These are phyloP conservation scores for Glycine tomentella DNA, from an alignment of 306 rosid genomes.

Conservation along the genomic window DNA sequence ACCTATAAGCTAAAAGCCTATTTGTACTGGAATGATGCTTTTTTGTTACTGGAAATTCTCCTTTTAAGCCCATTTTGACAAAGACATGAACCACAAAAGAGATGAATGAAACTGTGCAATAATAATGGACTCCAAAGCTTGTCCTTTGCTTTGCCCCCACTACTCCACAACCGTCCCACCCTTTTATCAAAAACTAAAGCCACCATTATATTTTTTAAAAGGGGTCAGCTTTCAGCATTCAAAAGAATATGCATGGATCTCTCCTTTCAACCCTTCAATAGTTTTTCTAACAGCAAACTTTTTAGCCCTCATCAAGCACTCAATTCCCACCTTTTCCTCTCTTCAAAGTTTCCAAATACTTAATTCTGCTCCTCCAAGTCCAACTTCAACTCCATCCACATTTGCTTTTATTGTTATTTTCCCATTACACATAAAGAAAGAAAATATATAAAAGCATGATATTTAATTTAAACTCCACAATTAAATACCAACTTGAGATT, in stretches of 20 bases:
- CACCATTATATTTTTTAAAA: constrained; percentile 55
- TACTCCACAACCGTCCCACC: constrained; percentile 50
- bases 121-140: constrained; percentile 73
- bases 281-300: constrained; percentile 58
- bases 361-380: constrained; percentile 49
- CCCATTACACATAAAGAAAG: neutral
- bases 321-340: constrained; percentile 63
- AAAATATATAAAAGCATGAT: neutral
- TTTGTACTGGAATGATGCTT: constrained; percentile 53
- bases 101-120: constrained; percentile 53
- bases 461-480: constrained; percentile 24
- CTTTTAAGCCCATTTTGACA: constrained; percentile 59
- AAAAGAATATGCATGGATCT: constrained; percentile 82
- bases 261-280: constrained; percentile 45
- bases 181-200: constrained; percentile 60
- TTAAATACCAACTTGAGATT: neutral
- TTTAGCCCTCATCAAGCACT: constrained; percentile 63
- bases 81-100: constrained; percentile 57
- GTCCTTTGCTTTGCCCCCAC: constrained; percentile 71
- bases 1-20: constrained; percentile 49
- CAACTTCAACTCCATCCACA: constrained; percentile 35
- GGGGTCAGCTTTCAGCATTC: constrained; percentile 70
- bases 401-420: constrained; percentile 47
- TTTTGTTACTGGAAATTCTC: constrained; percentile 53
- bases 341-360: constrained; percentile 64